Evolutionary conservation across 2,329 filamentous ascomycete genomes (phyloP), one percentile per base, ranked within the genome.

Genomic region (Raffaelea ambrosiae): DNA sequence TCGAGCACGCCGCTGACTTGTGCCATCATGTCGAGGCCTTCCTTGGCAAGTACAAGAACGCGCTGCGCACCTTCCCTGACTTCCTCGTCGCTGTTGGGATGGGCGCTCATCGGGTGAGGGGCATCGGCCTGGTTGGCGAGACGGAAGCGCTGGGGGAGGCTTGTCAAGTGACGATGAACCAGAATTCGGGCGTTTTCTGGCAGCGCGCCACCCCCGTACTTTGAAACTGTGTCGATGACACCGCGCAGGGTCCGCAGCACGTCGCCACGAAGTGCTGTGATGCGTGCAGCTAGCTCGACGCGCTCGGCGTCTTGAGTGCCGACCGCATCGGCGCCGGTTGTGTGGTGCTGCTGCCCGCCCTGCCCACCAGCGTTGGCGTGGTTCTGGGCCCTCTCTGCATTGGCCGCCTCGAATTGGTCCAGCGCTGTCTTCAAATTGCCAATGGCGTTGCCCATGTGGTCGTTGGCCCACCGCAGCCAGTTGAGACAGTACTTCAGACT

Each of bases 21-120:
- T 1, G 81, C 78, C 75, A 97, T 89, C 84, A 97, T 95, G 57
- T 96, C 89, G 14, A 97, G 72, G 0, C 90, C 88, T 62, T 97
- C 91, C 58, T 85, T 86, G 7, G 91, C 91, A 45, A 97, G 79
- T 1, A 93, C 81, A 13, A 97, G 69, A 48, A 94, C 89, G 38
- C 85, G 77, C 56, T 89, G 84, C 0, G 88, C 89, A 45, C 74
- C 73, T 22, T 82, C 75, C 2, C 67, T 66, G 13, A 70, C 64
- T 41, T 70, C 67, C 47, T 63, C 47, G 46, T 53, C 51, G 42
- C 39, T 50, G 21, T 44, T 43, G 59, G 51, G 54, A 51, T 52
- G 22, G 58, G 55, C 21, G 50, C 16, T 58, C 55, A 26, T 20
- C 21, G 47, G 18, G 36, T 23, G 16, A 58, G 50, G 23, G 44